These are phyloP conservation scores for Chamaenerion angustifolium DNA, from an alignment of 345 rosid genomes.

Conservation along the genomic window DNA sequence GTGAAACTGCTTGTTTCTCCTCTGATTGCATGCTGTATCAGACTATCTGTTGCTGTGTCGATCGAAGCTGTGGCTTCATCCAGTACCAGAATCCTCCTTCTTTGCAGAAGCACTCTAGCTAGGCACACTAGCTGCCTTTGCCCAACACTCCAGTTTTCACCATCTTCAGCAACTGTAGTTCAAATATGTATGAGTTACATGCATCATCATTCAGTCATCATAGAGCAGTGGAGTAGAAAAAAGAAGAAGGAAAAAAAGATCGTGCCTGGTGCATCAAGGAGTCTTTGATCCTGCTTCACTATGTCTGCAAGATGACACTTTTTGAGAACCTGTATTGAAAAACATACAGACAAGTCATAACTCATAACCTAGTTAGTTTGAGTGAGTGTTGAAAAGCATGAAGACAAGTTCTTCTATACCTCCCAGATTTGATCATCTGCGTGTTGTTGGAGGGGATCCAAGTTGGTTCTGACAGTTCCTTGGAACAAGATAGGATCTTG, in stretches of 20 bases:
- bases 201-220: background rate
- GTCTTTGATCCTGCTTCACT: conserved; percentile 37
- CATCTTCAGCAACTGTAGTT: conserved; percentile 63
- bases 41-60: conserved; percentile 68
- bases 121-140: conserved; percentile 88
- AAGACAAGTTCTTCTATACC: conserved; percentile 16
- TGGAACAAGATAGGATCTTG: conserved; percentile 81
- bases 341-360: too few species aligned
- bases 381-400: background rate
- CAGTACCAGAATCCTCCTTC: conserved; percentile 52
- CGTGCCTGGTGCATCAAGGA: conserved; percentile 45
- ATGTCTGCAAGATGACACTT: conserved; percentile 43
- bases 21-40: conserved; percentile 59
- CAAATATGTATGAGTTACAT: background rate
- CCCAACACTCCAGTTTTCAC: conserved; percentile 89
- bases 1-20: conserved; percentile 68
- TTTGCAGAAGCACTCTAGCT: conserved; percentile 59
- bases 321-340: conserved; percentile 25
- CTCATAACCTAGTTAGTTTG: too few species aligned
- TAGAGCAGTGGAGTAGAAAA: background rate
- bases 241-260: background rate
- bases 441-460: conserved; percentile 70
- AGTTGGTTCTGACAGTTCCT: conserved; percentile 67
- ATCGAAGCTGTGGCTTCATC: conserved; percentile 90
- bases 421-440: conserved; percentile 71